These are phyloP conservation scores for Myrmaecium sp. DNA, from an alignment of 2,329 filamentous ascomycete genomes.

Conservation along the genomic window DNA sequence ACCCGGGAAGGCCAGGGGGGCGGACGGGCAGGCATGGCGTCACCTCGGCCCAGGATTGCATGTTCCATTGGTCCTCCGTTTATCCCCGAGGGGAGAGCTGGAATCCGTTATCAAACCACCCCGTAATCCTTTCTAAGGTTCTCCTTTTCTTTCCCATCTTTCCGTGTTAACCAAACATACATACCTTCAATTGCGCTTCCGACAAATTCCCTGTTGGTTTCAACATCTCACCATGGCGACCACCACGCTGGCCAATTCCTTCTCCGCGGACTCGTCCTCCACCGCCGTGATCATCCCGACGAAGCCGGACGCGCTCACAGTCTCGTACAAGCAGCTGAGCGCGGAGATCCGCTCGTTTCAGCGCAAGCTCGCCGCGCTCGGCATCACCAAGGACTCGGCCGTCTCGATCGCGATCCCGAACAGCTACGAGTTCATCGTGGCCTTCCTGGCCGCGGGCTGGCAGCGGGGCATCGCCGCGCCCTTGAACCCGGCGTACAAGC, in stretches of 20 bases:
- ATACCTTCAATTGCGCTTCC: no score
- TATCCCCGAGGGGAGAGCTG: no score
- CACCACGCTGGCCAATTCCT: conserved; percentile 43
- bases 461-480: conserved; percentile 71
- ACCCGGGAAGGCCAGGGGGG: no score
- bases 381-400: conserved; percentile 49
- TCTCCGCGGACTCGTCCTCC: conserved; percentile 32
- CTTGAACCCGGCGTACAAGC: conserved; percentile 78
- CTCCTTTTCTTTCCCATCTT: no score
- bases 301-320: conserved; percentile 41
- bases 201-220: no score
- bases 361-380: conserved; percentile 57
- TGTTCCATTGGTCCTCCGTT: no score
- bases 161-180: no score
- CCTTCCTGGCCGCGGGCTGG: conserved; percentile 73
- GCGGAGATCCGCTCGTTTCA: conserved; percentile 56
- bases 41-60: no score
- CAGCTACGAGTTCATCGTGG: conserved; percentile 75
- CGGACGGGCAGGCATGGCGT: no score
- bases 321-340: conserved; percentile 52
- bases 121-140: no score
- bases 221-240: no score
- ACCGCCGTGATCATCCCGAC: conserved; percentile 60
- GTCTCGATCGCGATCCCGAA: conserved; percentile 75
- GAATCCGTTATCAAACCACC: no score